Conservation (phyloP, 352 stramenopile genomes). For the Globisporangium alternatum region DNA sequence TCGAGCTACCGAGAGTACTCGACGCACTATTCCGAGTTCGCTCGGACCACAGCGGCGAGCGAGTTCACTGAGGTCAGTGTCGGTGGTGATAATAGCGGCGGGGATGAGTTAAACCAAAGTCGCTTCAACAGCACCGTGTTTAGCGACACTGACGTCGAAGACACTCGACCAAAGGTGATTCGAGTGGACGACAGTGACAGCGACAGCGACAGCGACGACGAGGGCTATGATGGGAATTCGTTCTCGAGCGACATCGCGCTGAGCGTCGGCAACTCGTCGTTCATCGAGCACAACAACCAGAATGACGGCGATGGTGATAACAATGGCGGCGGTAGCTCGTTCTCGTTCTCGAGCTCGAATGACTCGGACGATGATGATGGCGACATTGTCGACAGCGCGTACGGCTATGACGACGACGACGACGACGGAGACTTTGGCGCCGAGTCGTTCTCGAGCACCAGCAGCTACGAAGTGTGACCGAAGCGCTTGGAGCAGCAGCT, state of each 20-base stretch:
- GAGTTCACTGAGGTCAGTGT: constrained; percentile 23
- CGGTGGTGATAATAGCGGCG: not conserved
- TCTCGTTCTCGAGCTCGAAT: constrained; percentile 8
- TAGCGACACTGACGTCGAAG: constrained; percentile 18
- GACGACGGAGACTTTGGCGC: not conserved
- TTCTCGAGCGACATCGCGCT: constrained; percentile 8
- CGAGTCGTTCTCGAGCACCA: constrained; percentile 11
- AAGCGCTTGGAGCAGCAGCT: not conserved
- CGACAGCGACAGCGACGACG: constrained; percentile 11
- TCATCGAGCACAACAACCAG: not conserved
- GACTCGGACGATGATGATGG: constrained; percentile 1
- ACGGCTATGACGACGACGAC: constrained; percentile 9
- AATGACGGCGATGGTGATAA: not conserved
- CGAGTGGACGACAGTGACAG: constrained; percentile 6
- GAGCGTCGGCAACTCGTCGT: constrained; percentile 1
- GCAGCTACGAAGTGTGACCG: constrained; percentile 9
- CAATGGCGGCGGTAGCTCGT: not conserved
- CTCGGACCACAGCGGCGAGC: constrained; percentile 15
- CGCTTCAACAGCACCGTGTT: constrained; percentile 38
- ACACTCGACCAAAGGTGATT: not conserved
- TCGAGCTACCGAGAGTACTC: constrained; percentile 18
- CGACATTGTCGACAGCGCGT: constrained; percentile 4
- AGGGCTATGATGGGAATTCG: not conserved
- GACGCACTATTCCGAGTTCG: constrained; percentile 18
- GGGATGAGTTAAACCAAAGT: not conserved